A percentile compares a stretch with the other conserved stretches of the same genome.
Conservation (phyloP, 1,284 basidiomycete genomes). For the Mixia osmundae region DNA sequence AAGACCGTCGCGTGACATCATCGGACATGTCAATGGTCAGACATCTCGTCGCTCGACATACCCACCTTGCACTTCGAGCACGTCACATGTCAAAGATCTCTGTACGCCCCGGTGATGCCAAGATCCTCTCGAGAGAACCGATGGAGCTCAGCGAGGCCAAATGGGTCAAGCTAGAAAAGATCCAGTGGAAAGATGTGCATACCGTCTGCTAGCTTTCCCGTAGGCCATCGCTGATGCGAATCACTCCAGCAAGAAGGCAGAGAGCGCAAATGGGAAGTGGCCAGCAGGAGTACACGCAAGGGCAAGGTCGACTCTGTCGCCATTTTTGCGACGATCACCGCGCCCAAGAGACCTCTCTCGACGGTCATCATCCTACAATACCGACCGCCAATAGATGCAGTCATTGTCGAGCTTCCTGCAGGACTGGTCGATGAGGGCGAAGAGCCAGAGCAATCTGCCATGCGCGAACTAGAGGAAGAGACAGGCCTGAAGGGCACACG, state of each 20-base stretch:
- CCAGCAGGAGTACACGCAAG: slow-evolving; percentile 49
- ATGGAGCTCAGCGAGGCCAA: neutral
- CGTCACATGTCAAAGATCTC: no score
- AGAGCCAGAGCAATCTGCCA: slow-evolving; percentile 45
- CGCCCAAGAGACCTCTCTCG: slow-evolving; percentile 29
- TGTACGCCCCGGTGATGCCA: no score
- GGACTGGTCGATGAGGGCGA: slow-evolving; percentile 65
- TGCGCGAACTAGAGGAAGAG: slow-evolving; percentile 72
- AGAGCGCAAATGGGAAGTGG: slow-evolving; percentile 63
- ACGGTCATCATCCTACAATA: slow-evolving; percentile 67
- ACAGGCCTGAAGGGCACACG: slow-evolving; percentile 33
- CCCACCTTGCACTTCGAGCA: no score
- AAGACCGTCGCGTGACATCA: no score
- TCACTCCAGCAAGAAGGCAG: slow-evolving; percentile 12
- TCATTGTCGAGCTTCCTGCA: slow-evolving; percentile 48
- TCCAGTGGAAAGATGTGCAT: neutral
- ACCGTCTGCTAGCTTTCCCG: neutral
- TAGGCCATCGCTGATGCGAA: slow-evolving; percentile 6
- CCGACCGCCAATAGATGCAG: slow-evolving; percentile 11
- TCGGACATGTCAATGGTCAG: no score
- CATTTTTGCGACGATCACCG: slow-evolving; percentile 47
- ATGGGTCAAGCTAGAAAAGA: neutral
- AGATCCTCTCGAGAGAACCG: no score
- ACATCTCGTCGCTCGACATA: no score
- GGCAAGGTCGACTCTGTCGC: slow-evolving; percentile 61